A percentile compares a stretch with the other conserved stretches of the same genome.
Conservation (phyloP, 2,329 filamentous ascomycete species). For the Plectosphaerella cucumerina region DNA sequence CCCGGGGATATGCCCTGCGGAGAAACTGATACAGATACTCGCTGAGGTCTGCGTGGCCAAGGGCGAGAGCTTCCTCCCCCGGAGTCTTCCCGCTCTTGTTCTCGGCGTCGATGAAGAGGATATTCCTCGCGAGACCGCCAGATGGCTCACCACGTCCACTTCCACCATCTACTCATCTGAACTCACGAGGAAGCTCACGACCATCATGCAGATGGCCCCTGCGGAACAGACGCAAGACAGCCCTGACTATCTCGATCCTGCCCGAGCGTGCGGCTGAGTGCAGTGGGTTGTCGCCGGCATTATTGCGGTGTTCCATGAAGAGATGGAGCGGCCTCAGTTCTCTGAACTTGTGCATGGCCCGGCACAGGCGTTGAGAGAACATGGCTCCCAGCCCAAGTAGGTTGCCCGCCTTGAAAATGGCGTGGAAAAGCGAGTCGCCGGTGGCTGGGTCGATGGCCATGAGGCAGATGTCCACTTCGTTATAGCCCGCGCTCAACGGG, state of each 20-base stretch:
- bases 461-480: neutral
- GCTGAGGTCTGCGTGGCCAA: no score
- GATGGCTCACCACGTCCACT: neutral
- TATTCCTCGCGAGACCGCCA: neutral
- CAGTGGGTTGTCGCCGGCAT: neutral
- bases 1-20: no score
- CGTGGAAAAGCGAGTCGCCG: neutral
- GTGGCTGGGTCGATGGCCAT: neutral
- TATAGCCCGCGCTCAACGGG: no score
- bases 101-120: neutral
- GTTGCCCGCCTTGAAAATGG: neutral
- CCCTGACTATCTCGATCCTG: neutral
- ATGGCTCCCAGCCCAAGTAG: neutral
- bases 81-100: neutral
- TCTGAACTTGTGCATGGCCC: no score
- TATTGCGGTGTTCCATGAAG: neutral
- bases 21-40: no score
- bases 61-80: no score
- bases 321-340: neutral
- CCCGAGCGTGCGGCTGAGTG: neutral
- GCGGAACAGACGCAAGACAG: neutral
- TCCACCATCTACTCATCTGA: neutral
- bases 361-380: neutral
- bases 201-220: neutral
- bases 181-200: neutral